phyloP scores from a whole-genome alignment of 768 basidiomycete genomes.

The Phaeotremella fagi region DNA sequence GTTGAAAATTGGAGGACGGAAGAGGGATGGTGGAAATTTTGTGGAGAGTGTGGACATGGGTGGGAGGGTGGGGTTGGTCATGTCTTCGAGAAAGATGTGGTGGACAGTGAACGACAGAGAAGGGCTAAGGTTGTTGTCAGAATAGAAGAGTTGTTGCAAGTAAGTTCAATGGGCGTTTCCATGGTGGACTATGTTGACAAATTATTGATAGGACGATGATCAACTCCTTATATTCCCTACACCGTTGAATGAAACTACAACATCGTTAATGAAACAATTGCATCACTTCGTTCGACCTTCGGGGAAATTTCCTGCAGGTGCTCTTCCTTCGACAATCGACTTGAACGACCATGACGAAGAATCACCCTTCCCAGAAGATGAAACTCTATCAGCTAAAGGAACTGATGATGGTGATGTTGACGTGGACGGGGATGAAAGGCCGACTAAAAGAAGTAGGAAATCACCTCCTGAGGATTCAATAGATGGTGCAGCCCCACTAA shows the following conservation, averaged over 20 bases:
- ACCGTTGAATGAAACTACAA: constrained; percentile 14
- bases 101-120: constrained; percentile 48
- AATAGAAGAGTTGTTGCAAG: constrained; percentile 77
- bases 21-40: constrained; percentile 45
- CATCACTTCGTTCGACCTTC: constrained; percentile 27
- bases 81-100: constrained; percentile 56
- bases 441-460: constrained; percentile 6
- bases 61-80: constrained; percentile 41
- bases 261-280: constrained; percentile 26
- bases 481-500: constrained; percentile 5
- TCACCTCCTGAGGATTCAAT: constrained; percentile 5
- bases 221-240: constrained; percentile 55
- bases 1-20: constrained; percentile 55
- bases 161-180: no score
- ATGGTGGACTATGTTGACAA: constrained; percentile 7
- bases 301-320: constrained; percentile 31
- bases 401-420: no score
- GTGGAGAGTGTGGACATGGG: constrained; percentile 44
- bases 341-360: constrained; percentile 13
- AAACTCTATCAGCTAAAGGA: not conserved
- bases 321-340: constrained; percentile 25
- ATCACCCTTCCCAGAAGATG: constrained; percentile 12
- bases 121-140: constrained; percentile 69
- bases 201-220: constrained; percentile 59
- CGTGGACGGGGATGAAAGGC: no score